Evolutionary conservation across 371 early-diverging fungal genomes (phyloP).

Genomic region (Nematocida parisii): DNA sequence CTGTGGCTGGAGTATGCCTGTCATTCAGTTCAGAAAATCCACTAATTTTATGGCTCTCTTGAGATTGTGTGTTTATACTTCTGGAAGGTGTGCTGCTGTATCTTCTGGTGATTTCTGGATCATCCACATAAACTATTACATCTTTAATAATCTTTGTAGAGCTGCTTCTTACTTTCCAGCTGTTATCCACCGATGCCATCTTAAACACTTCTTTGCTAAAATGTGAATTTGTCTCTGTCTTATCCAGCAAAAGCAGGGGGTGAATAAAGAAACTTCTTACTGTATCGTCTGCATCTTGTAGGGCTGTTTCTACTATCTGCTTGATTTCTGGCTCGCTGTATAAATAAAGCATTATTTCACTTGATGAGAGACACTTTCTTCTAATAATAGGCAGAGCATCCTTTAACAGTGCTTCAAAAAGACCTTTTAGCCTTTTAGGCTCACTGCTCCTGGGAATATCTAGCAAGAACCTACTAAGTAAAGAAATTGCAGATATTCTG

Average conservation of each 20-base stretch:
- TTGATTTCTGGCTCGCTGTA: constrained; percentile 24
- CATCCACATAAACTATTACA: constrained; percentile 1
- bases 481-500: constrained; percentile 39
- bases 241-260: constrained; percentile 16
- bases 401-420: constrained; percentile 9
- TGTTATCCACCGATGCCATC: constrained; percentile 20
- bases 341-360: constrained; percentile 7
- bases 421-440: not conserved
- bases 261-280: constrained; percentile 36
- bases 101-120: not conserved
- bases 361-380: constrained; percentile 9
- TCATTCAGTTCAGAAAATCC: not conserved
- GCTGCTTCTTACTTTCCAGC: constrained; percentile 46
- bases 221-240: not conserved
- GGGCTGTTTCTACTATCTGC: constrained; percentile 4
- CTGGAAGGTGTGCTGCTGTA: not conserved
- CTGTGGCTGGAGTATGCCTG: not conserved
- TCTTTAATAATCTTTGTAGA: constrained; percentile 5
- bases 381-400: constrained; percentile 32
- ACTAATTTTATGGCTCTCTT: not conserved
- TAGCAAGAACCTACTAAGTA: constrained; percentile 12
- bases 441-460: not conserved
- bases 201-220: constrained; percentile 35
- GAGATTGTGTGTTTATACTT: not conserved
- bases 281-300: constrained; percentile 43